These are phyloP conservation scores for Lactarius evosmus DNA, from an alignment of 768 basidiomycete genomes.

Conservation along the genomic window DNA sequence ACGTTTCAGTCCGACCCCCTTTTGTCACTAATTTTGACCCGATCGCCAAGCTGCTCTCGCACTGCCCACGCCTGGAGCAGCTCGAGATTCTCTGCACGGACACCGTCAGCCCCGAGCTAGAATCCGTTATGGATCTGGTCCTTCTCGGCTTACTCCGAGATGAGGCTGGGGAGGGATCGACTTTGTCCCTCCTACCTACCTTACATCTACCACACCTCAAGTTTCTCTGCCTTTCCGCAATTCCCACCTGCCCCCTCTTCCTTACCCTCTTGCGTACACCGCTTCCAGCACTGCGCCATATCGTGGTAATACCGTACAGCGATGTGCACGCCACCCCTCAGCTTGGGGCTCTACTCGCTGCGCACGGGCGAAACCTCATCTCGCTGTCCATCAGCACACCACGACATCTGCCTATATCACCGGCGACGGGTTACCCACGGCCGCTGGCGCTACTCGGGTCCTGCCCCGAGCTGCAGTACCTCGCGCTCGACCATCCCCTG, in stretches of 20 bases:
- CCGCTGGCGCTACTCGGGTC: constrained; percentile 42
- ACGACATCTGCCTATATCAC: constrained; percentile 49
- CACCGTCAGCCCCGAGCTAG: constrained; percentile 13
- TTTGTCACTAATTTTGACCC: neutral
- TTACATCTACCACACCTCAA: constrained; percentile 56
- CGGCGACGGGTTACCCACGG: constrained; percentile 50
- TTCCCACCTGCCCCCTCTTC: constrained; percentile 64
- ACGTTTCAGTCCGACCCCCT: neutral
- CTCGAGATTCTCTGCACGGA: constrained; percentile 25
- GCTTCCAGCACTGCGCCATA: constrained; percentile 59
- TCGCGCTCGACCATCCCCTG: constrained; percentile 69
- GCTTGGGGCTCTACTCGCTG: constrained; percentile 56
- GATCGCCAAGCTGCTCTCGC: constrained; percentile 13
- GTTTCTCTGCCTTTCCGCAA: constrained; percentile 59
- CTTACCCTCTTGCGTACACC: constrained; percentile 53
- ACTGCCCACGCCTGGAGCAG: constrained; percentile 23
- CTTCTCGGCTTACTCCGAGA: neutral
- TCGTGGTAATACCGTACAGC: constrained; percentile 72
- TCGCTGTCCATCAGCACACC: constrained; percentile 67
- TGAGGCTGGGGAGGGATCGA: constrained; percentile 22
- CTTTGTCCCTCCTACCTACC: constrained; percentile 37
- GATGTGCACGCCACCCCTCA: constrained; percentile 54
- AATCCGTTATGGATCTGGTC: constrained; percentile 3
- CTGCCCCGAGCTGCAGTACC: constrained; percentile 58
- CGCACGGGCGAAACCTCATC: constrained; percentile 55